These are phyloP conservation scores for Pseudocercospora eumusae DNA, from an alignment of 2,329 filamentous ascomycete genomes.

Conservation along the genomic window DNA sequence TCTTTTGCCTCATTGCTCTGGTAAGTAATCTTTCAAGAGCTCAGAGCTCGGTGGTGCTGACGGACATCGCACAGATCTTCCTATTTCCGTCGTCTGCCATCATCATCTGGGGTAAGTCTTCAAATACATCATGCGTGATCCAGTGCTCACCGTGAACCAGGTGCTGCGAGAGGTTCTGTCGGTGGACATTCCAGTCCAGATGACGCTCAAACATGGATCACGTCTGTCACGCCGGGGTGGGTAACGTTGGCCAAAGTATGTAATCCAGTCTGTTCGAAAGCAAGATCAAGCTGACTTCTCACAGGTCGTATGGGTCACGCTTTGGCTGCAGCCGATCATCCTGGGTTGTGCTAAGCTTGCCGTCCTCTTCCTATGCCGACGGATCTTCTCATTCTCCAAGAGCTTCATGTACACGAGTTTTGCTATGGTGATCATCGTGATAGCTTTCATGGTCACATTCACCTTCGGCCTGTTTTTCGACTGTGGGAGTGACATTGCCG, in stretches of 20 bases:
- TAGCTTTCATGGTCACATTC: constrained; percentile 21
- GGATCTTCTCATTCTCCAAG: constrained; percentile 19
- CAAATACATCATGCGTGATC: neutral
- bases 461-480: constrained; percentile 21
- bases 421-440: neutral
- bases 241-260: constrained; percentile 18
- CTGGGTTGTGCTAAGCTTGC: constrained; percentile 20
- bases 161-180: constrained; percentile 14
- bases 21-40: constrained; percentile 6
- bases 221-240: constrained; percentile 18
- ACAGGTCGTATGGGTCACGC: constrained; percentile 19
- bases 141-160: neutral
- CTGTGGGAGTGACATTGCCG: constrained; percentile 17
- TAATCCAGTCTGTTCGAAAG: neutral
- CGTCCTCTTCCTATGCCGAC: constrained; percentile 21
- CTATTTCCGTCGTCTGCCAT: constrained; percentile 18
- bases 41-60: neutral
- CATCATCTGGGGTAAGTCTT: constrained; percentile 15
- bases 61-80: neutral
- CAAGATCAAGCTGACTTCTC: neutral
- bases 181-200: constrained; percentile 19
- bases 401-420: constrained; percentile 15
- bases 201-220: constrained; percentile 23
- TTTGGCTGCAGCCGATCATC: constrained; percentile 20
- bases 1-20: constrained; percentile 17